Conservation (phyloP, 2,329 filamentous ascomycete species). For the Metarhizium guizhouense region DNA sequence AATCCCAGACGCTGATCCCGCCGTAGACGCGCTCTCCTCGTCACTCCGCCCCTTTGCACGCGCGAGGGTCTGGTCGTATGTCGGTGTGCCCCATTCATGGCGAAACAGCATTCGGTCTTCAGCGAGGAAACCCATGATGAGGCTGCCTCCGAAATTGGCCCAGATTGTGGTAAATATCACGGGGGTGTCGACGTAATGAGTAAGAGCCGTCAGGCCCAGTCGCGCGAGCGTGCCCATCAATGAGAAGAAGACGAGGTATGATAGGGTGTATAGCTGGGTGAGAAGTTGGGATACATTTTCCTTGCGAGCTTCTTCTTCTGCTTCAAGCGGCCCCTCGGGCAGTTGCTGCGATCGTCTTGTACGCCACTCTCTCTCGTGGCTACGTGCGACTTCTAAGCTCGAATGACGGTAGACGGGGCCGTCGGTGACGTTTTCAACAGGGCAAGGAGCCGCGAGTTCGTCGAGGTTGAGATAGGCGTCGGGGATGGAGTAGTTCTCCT, state of each 20-base stretch:
- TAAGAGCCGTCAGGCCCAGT: conserved; percentile 70
- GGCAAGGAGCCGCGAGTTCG: conserved; percentile 28
- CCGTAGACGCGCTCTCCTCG: conserved; percentile 23
- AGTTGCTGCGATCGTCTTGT: conserved; percentile 8
- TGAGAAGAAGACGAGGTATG: conserved; percentile 78
- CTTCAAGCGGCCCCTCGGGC: not conserved
- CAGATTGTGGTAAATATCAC: conserved; percentile 68
- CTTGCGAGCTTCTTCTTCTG: conserved; percentile 3
- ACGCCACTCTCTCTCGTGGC: conserved; percentile 7
- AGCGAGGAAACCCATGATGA: conserved; percentile 76
- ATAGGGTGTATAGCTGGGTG: conserved; percentile 61
- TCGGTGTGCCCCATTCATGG: conserved; percentile 49
- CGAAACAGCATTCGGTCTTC: conserved; percentile 73
- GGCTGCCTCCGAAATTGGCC: conserved; percentile 76
- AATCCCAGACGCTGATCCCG: conserved; percentile 9
- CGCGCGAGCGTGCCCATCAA: conserved; percentile 77
- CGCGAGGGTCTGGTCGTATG: conserved; percentile 27
- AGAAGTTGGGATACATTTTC: conserved; percentile 35
- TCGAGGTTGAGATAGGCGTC: conserved; percentile 31
- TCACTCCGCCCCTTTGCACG: conserved; percentile 22
- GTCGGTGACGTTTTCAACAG: conserved; percentile 11
- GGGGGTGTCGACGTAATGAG: conserved; percentile 69
- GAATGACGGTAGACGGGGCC: conserved; percentile 7
- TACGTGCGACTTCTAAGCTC: conserved; percentile 10
- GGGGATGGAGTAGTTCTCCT: conserved; percentile 9